Evolutionary conservation across 2,329 filamentous ascomycete species (phyloP).

Genomic region (Massarina eburnea): DNA sequence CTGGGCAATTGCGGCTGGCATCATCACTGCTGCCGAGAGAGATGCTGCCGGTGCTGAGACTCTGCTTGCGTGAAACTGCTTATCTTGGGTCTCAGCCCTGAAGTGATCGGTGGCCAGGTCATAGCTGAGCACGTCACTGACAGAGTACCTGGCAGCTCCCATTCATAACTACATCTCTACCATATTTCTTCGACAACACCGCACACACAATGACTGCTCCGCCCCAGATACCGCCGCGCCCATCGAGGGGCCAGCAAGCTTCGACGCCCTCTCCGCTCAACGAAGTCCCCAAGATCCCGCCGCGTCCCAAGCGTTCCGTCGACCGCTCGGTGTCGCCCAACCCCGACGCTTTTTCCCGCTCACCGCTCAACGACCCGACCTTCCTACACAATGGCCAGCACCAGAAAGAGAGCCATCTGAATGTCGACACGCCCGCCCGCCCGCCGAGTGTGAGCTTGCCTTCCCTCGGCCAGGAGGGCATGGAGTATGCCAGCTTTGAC

Average conservation of each 20-base stretch:
- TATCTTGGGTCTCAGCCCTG: conserved; percentile 18
- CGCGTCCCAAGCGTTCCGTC: conserved; percentile 68
- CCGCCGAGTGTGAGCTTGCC: conserved; percentile 80
- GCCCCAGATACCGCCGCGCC: conserved; percentile 64
- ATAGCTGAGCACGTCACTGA: conserved; percentile 24
- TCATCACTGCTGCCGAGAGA: conserved; percentile 17
- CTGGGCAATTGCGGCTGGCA: conserved; percentile 12
- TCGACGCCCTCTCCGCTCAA: conserved; percentile 45
- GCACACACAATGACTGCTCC: conserved; percentile 49
- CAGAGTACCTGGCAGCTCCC: conserved; percentile 16
- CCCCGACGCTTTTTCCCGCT: conserved; percentile 78
- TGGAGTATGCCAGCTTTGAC: conserved; percentile 74
- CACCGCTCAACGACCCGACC: conserved; percentile 75
- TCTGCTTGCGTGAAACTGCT: conserved; percentile 18
- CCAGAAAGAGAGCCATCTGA: conserved; percentile 37
- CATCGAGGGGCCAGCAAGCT: conserved; percentile 56
- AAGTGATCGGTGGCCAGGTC: conserved; percentile 17
- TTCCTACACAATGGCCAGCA: conserved; percentile 49
- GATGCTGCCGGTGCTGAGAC: conserved; percentile 18
- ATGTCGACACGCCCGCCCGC: conserved; percentile 54
- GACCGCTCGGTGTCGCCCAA: conserved; percentile 78
- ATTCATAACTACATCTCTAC: conserved; percentile 11
- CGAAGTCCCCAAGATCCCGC: conserved; percentile 72
- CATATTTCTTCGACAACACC: conserved; percentile 8
- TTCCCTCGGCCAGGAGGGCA: conserved; percentile 84